phyloP scores from a whole-genome alignment of 2,329 filamentous ascomycete species.

The Colletotrichum somersetense region DNA sequence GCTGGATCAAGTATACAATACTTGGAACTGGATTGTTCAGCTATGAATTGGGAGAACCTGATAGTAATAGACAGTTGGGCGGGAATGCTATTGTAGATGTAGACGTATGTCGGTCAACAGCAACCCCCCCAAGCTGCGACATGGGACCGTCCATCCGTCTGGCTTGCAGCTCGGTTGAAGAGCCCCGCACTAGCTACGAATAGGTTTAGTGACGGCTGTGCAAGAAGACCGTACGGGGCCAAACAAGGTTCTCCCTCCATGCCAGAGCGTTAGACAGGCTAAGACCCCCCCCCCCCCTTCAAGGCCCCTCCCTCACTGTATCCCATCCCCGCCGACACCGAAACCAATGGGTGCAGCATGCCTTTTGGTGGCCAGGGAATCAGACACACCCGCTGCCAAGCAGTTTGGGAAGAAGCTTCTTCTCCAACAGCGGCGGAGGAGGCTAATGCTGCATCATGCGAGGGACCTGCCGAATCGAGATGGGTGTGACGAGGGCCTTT shows the following conservation, averaged over 20 bases:
- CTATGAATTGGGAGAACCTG: neutral
- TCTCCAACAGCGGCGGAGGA: neutral
- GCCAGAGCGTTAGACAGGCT: constrained; percentile 23
- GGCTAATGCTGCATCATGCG: neutral
- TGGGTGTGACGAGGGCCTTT: neutral
- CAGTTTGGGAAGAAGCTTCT: constrained; percentile 15
- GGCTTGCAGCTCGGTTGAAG: constrained; percentile 36
- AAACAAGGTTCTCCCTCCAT: constrained; percentile 35
- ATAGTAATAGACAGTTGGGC: neutral
- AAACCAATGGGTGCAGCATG: constrained; percentile 12
- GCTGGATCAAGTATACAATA: neutral
- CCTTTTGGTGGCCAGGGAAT: neutral
- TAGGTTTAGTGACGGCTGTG: constrained; percentile 33
- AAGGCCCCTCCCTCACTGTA: constrained; percentile 19
- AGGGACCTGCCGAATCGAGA: constrained; percentile 6
- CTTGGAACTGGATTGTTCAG: neutral
- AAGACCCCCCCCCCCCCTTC: constrained; percentile 12
- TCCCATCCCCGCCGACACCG: constrained; percentile 21
- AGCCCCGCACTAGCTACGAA: constrained; percentile 42
- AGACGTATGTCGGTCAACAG: constrained; percentile 26
- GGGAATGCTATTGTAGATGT: constrained; percentile 26
- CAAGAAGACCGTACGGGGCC: constrained; percentile 20
- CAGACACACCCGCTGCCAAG: neutral
- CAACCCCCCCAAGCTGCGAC: neutral
- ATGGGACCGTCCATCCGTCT: constrained; percentile 14